Percentiles rank a stretch among this genome's conserved stretches.
phyloP scores from a whole-genome alignment of 441 rosid species.

The Populus tomentosa region DNA sequence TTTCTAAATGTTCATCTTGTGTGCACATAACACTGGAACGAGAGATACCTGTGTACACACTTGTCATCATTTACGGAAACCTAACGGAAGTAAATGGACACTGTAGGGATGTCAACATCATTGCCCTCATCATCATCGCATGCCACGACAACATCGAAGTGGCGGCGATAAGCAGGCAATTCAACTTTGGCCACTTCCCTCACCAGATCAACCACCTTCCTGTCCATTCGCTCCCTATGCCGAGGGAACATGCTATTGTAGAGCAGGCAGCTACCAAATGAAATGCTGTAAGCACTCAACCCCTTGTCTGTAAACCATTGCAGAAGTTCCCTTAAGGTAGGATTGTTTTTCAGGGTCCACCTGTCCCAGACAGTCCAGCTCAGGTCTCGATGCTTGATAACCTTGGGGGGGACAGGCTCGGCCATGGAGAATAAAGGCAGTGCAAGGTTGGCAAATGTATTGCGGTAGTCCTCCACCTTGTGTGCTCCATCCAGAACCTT shows the following conservation, averaged over 20 bases:
- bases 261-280: slow-evolving; percentile 73
- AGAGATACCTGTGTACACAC: too few relatives aligned
- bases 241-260: slow-evolving; percentile 74
- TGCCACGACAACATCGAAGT: slow-evolving; percentile 75
- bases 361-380: slow-evolving; percentile 94
- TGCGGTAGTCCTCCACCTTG: slow-evolving; percentile 79
- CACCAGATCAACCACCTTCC: slow-evolving; percentile 71
- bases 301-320: slow-evolving; percentile 75
- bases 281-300: slow-evolving; percentile 73
- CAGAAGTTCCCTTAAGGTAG: slow-evolving; percentile 66
- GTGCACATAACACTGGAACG: neutral
- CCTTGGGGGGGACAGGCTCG: slow-evolving; percentile 82
- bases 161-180: slow-evolving; percentile 57
- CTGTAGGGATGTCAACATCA: slow-evolving; percentile 73
- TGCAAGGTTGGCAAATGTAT: slow-evolving; percentile 84
- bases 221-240: slow-evolving; percentile 82
- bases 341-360: slow-evolving; percentile 67
- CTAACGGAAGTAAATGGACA: slow-evolving; percentile 66
- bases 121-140: slow-evolving; percentile 91
- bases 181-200: slow-evolving; percentile 77
- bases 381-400: slow-evolving; percentile 67
- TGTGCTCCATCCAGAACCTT: slow-evolving; percentile 73
- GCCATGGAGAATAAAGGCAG: slow-evolving; percentile 86
- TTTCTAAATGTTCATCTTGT: neutral
- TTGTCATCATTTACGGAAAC: neutral